Conservation (phyloP, 371 early-diverging fungal genomes). For the Massospora cicadina region DNA sequence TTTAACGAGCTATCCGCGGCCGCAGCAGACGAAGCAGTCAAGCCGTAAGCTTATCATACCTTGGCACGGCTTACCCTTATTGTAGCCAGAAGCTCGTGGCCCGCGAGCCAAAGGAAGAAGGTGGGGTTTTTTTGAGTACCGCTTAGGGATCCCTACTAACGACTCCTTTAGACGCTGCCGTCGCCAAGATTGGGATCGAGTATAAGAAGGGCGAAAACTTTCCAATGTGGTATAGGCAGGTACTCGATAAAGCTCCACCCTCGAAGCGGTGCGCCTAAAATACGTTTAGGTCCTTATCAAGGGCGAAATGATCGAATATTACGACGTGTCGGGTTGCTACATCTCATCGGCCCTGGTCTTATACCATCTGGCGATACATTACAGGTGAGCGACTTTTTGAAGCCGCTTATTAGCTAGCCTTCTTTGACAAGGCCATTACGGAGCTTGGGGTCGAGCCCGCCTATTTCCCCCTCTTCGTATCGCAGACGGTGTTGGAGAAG, state of each 20-base stretch:
- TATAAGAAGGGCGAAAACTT: slow-evolving; percentile 88
- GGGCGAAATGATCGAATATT: slow-evolving; percentile 98
- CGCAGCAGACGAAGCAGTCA: slow-evolving; percentile 17
- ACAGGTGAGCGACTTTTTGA: slow-evolving; percentile 33
- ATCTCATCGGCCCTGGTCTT: slow-evolving; percentile 98
- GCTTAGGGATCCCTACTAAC: no score
- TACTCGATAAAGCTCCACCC: slow-evolving; percentile 15
- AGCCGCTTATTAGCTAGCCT: slow-evolving; percentile 25
- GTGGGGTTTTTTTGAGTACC: no score
- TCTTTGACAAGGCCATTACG: slow-evolving; percentile 83
- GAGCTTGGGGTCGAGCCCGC: slow-evolving; percentile 93
- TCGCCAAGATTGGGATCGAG: slow-evolving; percentile 70
- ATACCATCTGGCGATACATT: slow-evolving; percentile 94
- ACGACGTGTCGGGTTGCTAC: slow-evolving; percentile 99
- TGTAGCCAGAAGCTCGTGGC: background rate
- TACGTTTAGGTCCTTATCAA: slow-evolving; percentile 57
- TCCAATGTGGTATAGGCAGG: slow-evolving; percentile 87
- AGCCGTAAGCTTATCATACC: background rate
- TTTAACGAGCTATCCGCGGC: slow-evolving; percentile 25
- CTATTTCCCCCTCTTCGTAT: slow-evolving; percentile 99
- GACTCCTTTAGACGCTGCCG: background rate
- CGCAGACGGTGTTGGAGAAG: slow-evolving; percentile 74
- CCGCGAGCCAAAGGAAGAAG: slow-evolving; percentile 4
- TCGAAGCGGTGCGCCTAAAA: background rate
- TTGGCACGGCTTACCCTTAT: background rate